Base-by-base conservation (phyloP, 306 rosid genomes). In the Trichosanthes cucumerina region DNA sequence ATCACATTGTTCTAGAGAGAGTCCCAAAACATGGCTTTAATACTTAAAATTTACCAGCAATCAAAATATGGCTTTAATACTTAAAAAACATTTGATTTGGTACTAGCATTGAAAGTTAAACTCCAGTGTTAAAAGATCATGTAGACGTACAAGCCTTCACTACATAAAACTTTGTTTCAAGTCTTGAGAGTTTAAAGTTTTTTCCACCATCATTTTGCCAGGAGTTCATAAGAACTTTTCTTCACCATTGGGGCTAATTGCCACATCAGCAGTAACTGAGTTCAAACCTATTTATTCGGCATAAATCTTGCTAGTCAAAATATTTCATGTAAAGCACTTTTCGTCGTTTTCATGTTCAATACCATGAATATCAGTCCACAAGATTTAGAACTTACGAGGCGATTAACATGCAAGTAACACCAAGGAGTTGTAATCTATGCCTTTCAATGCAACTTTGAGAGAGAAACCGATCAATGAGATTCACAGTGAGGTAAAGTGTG, bases 401-500 rank as follows among this genome's bases (percentile, higher is more conserved):
- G 68, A 92, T 86, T 80, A 92, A 84, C 99, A 91, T 86, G 92
- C 97, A 87, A 60, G 93, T 79, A 62, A 95, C 91, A 47, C 99
- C 99, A 58, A 96, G 86, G 60, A 96, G 90, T 79, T 96, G 99
- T 69, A 96, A 93, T 80, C 84, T 90, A 75, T 90, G 91, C 60
- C 88, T 96, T 59, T 85, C 86, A 73, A 86, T 79, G 47, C 79
- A 84, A 60, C 80, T 87, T 38, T 63, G 77, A 21, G 99, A 96
- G 79, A 93, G 98, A 88, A 87, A 88, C 57, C 97, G 96, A 78
- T 95, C 99, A 19, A 92, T 90, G 84, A 95, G 93, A 86, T 90
- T 88, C 68, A 91, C 92, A 9, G 99, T 88, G 38, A 95, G 97
- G 90, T 91, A 91, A 78, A 95, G 98, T 54, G 98, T 91, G 84